phyloP scores from a whole-genome alignment of 2,329 filamentous ascomycete species.

The Sporothrix globosa region DNA sequence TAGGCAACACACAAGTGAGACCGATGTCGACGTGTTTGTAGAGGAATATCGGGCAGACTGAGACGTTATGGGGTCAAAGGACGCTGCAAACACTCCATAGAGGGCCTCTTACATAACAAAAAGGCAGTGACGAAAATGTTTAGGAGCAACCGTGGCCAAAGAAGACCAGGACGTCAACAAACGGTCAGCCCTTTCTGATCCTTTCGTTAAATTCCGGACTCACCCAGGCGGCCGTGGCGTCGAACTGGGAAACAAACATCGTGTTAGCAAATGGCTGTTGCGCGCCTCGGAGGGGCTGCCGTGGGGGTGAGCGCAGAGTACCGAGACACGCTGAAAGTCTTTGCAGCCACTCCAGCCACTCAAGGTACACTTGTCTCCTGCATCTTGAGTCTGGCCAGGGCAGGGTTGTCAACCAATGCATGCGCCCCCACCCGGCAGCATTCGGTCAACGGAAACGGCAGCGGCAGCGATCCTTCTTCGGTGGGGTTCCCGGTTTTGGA shows the following conservation, averaged over 20 bases:
- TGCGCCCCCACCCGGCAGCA: conserved; percentile 13
- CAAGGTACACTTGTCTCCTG: neutral
- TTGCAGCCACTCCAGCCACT: conserved; percentile 1
- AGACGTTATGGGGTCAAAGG: conserved; percentile 3
- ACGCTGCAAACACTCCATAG: neutral
- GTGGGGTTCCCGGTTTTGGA: conserved; percentile 15
- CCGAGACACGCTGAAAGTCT: neutral
- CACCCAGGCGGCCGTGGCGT: conserved; percentile 9
- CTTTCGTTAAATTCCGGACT: conserved; percentile 6
- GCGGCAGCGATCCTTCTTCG: conserved; percentile 19
- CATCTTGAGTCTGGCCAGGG: neutral
- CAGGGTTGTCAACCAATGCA: conserved; percentile 5
- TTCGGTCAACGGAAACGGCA: conserved; percentile 30
- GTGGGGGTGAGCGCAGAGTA: neutral
- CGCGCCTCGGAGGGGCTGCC: neutral
- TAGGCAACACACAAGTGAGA: conserved; percentile 5
- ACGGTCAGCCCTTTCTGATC: conserved; percentile 1
- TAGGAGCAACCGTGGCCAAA: neutral
- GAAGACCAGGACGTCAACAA: neutral
- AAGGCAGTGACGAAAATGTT: neutral
- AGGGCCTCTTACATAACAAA: conserved; percentile 5
- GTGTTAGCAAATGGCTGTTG: conserved; percentile 4
- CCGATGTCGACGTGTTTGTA: neutral
- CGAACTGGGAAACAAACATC: neutral
- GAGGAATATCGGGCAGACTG: neutral